A percentile compares a stretch with the other conserved stretches of the same genome.
These are phyloP conservation scores for Magnolia kwangsiensis DNA, from an alignment of 164 flowering plant species.

Conservation along the genomic window DNA sequence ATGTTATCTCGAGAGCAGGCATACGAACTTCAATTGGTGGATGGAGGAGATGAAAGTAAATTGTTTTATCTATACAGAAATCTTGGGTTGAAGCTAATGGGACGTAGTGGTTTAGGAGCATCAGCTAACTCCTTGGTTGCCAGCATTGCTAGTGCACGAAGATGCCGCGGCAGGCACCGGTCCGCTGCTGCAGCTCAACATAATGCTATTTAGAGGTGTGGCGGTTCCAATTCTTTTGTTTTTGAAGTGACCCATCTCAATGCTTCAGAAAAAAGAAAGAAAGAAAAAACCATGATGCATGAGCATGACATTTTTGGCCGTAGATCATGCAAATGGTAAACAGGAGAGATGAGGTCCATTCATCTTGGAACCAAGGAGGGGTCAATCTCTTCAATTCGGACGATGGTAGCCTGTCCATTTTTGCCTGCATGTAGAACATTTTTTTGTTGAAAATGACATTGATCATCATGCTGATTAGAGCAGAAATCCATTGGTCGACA, in stretches of 20 bases:
- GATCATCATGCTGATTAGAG: not conserved
- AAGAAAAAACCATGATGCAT: not conserved
- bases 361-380: not conserved
- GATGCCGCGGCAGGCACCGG: conserved; percentile 33
- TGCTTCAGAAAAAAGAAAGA: not conserved
- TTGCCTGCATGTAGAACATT: not conserved
- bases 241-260: not conserved
- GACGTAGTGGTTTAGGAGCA: conserved; percentile 44
- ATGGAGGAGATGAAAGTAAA: conserved; percentile 42
- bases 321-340: no score
- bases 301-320: not conserved
- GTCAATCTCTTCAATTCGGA: not conserved
- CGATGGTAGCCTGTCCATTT: not conserved
- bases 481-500: not conserved
- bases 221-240: not conserved
- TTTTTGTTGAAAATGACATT: not conserved
- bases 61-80: conserved; percentile 33
- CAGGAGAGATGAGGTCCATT: not conserved
- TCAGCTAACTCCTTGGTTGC: conserved; percentile 36
- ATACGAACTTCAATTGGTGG: conserved; percentile 34
- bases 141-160: conserved; percentile 51
- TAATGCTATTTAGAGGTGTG: not conserved
- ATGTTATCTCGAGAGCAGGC: conserved; percentile 62
- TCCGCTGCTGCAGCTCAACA: not conserved
- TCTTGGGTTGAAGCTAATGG: conserved; percentile 66